These are phyloP conservation scores for Draba incana DNA, from an alignment of 345 rosid species.

Conservation along the genomic window DNA sequence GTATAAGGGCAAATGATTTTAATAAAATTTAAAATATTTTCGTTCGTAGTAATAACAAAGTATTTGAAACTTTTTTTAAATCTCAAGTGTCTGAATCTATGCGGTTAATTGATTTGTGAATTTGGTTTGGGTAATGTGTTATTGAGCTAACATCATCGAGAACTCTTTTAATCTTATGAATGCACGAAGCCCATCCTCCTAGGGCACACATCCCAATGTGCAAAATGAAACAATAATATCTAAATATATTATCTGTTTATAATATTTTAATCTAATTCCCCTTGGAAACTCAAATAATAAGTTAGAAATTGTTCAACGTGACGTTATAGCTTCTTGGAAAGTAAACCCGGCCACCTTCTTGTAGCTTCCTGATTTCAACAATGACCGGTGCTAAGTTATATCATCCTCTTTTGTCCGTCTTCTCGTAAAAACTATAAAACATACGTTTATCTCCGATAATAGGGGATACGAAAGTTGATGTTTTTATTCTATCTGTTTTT, in stretches of 20 bases:
- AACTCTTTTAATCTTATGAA: not conserved
- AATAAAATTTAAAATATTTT: not conserved
- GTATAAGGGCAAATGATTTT: not conserved
- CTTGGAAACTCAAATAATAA: not conserved
- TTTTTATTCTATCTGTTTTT: too few relatives aligned
- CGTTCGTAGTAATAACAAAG: not conserved
- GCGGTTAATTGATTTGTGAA: not conserved
- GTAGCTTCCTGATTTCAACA: constrained; percentile 32
- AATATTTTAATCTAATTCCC: not conserved
- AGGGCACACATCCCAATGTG: constrained; percentile 43
- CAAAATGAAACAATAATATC: constrained; percentile 10
- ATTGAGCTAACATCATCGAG: constrained; percentile 18
- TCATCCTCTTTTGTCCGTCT: constrained; percentile 26
- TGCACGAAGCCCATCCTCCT: constrained; percentile 34
- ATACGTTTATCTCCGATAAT: not conserved
- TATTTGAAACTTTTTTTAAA: not conserved
- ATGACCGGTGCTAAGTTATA: constrained; percentile 16
- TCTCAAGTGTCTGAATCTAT: not conserved
- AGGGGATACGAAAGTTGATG: not conserved
- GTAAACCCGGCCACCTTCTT: constrained; percentile 20
- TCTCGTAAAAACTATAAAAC: not conserved
- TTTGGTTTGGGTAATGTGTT: constrained; percentile 18
- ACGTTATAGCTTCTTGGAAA: too few relatives aligned
- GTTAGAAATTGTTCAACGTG: constrained; percentile 2
- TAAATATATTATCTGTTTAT: constrained; percentile 12